Evolutionary conservation across 1,284 basidiomycete genomes (phyloP).

Genomic region (Marasmius sp.): DNA sequence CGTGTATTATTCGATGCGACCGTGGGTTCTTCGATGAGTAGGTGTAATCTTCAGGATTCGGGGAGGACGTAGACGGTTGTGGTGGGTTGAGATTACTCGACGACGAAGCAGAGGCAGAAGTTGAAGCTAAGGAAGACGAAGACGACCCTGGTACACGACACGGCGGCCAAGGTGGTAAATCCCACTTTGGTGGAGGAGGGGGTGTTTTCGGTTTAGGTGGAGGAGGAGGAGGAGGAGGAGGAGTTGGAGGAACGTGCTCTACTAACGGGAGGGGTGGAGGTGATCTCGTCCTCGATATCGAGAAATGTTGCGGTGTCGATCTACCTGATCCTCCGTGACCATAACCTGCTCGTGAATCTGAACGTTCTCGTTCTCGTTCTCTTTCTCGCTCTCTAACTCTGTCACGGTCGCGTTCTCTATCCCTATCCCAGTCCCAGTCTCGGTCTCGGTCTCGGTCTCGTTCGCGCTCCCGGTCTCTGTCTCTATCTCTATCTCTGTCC

Average conservation of each 20-base stretch:
- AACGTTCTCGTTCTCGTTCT: not conserved
- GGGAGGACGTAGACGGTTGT: not conserved
- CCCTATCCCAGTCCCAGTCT: not conserved
- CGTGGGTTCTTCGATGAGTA: conserved; percentile 40
- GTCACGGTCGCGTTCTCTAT: not conserved
- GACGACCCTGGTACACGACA: not conserved
- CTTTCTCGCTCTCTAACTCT: not conserved
- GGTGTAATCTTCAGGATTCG: not conserved
- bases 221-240: conserved; percentile 43
- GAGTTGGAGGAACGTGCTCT: conserved; percentile 19
- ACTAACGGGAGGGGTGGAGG: conserved; percentile 24
- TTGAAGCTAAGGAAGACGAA: not conserved
- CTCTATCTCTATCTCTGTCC: not conserved
- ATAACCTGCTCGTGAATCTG: not conserved
- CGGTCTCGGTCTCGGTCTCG: not conserved
- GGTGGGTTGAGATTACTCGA: not conserved
- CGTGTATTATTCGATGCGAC: conserved; percentile 63
- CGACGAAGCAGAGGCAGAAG: not conserved
- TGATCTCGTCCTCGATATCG: conserved; percentile 15
- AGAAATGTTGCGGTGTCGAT: conserved; percentile 14
- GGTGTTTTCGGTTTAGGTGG: conserved; percentile 29
- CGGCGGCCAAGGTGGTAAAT: not conserved
- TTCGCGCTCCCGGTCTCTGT: not conserved
- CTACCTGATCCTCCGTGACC: not conserved
- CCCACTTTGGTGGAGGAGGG: not conserved